Base-by-base conservation (phyloP, 371 early-diverging fungal genomes). In the Dichotomocladium elegans region DNA sequence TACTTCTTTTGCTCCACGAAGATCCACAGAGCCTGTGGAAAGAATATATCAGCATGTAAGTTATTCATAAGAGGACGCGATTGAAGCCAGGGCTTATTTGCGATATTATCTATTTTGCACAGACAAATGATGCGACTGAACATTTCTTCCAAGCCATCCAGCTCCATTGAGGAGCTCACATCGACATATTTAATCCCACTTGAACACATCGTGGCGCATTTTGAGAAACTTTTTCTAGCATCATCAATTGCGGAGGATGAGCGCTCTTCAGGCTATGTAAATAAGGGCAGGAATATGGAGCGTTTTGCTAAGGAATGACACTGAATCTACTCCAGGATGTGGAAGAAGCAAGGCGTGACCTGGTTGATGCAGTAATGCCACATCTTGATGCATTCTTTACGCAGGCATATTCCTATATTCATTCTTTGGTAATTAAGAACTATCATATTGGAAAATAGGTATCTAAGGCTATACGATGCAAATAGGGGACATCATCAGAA, bases 1-100 rank as follows among this genome's bases (percentile, higher is more conserved):
- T 88, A n/a, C 69, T 91, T 7, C 57, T 88, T 1, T 68, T 80
- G 1, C 56, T 90, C 0, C 75, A 82, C 26, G 79, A 83, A 48
- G 75, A 78, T 41, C 59, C 69, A 5, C 58, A 49, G 25, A 53
- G 52, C 4, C 47, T 84, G 26, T 73, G 70, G 68, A 69, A 63
- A 41, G 63, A 77, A 47, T 82, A 80, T 44, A 47, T 84, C 26
- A 56, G 70, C 14, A 55, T 80, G 79, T 81, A 70, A 65, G 67
- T 55, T 31, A n/a, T n/a, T n/a, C n/a, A n/a, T n/a, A n/a, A n/a
- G n/a, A n/a, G n/a, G n/a, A n/a, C n/a, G n/a, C n/a, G n/a, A n/a
- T n/a, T n/a, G n/a, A n/a, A n/a, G n/a, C n/a, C n/a, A n/a, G n/a
- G n/a, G n/a, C n/a, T n/a, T n/a, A n/a, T n/a, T n/a, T n/a, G n/a